Conservation (phyloP, 257 asterid species). For the Gardenia jasminoides region DNA sequence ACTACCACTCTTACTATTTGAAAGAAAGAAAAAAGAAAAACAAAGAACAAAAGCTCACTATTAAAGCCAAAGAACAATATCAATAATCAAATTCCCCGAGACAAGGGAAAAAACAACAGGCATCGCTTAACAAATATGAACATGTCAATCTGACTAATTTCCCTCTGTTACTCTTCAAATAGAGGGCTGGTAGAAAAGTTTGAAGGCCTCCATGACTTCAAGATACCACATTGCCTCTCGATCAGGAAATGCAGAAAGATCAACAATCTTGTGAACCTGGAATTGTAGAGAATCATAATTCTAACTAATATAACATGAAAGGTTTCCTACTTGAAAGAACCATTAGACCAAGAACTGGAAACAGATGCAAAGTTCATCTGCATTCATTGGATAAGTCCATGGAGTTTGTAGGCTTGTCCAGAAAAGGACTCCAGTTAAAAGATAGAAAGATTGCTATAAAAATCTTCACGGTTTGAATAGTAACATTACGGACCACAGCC, state of each 20-base stretch:
- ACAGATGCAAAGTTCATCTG: neutral
- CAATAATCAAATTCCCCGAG: too few species aligned
- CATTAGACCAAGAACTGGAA: neutral
- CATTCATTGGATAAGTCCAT: neutral
- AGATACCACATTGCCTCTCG: slow-evolving; percentile 97
- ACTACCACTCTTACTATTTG: too few species aligned
- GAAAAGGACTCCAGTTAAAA: neutral
- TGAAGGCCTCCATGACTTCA: slow-evolving; percentile 83
- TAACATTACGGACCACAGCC: neutral
- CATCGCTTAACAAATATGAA: neutral
- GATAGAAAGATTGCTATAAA: neutral
- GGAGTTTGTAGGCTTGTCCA: neutral
- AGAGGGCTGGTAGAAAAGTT: slow-evolving; percentile 62
- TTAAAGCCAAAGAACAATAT: too few species aligned
- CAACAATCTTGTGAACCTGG: slow-evolving; percentile 94
- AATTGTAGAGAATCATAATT: neutral
- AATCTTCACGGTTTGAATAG: neutral
- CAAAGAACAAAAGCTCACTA: too few species aligned
- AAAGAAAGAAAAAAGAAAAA: too few species aligned
- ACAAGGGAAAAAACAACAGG: neutral
- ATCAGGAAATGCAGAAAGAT: slow-evolving; percentile 70
- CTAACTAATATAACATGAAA: neutral
- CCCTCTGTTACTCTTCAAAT: slow-evolving; percentile 34
- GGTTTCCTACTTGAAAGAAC: neutral
- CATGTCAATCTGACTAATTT: neutral